phyloP scores from a whole-genome alignment of 2,329 filamentous ascomycete genomes.

The Fusarium incarnatum region DNA sequence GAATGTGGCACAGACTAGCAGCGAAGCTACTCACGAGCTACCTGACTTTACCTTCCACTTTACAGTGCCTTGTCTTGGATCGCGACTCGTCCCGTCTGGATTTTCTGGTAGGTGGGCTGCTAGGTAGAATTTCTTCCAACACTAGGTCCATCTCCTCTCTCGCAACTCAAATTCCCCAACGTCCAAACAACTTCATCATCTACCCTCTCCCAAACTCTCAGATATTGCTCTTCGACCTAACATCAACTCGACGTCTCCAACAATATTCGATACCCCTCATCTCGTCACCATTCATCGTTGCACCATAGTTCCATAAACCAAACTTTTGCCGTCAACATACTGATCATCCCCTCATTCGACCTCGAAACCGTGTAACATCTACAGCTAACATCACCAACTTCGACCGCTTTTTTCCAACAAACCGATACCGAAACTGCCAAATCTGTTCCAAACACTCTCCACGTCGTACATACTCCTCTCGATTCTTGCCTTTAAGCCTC shows the following conservation, averaged over 20 bases:
- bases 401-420: slow-evolving; percentile 11
- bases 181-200: slow-evolving; percentile 15
- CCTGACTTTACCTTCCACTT: not conserved
- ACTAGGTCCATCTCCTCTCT: slow-evolving; percentile 30
- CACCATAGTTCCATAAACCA: slow-evolving; percentile 18
- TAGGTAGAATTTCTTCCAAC: slow-evolving; percentile 38
- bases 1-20: too few relatives aligned
- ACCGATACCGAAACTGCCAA: not conserved
- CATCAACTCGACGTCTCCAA: not conserved
- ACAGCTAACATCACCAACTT: slow-evolving; percentile 33
- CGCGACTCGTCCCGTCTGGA: slow-evolving; percentile 7
- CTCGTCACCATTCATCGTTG: not conserved
- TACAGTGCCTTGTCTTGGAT: not conserved
- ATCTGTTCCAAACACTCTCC: not conserved
- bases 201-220: slow-evolving; percentile 12
- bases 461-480: slow-evolving; percentile 15
- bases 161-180: slow-evolving; percentile 35
- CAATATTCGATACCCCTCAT: slow-evolving; percentile 22
- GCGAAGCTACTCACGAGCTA: slow-evolving; percentile 1
- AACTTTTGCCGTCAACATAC: slow-evolving; percentile 19
- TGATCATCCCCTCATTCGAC: slow-evolving; percentile 38
- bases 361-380: slow-evolving; percentile 34
- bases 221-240: not conserved
- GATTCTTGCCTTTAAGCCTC: slow-evolving; percentile 10
- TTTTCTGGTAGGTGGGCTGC: slow-evolving; percentile 36